Percentiles rank a stretch among this genome's conserved stretches.
These are phyloP conservation scores for Paramyrothecium roridum DNA, from an alignment of 2,329 filamentous ascomycete species.

Conservation along the genomic window DNA sequence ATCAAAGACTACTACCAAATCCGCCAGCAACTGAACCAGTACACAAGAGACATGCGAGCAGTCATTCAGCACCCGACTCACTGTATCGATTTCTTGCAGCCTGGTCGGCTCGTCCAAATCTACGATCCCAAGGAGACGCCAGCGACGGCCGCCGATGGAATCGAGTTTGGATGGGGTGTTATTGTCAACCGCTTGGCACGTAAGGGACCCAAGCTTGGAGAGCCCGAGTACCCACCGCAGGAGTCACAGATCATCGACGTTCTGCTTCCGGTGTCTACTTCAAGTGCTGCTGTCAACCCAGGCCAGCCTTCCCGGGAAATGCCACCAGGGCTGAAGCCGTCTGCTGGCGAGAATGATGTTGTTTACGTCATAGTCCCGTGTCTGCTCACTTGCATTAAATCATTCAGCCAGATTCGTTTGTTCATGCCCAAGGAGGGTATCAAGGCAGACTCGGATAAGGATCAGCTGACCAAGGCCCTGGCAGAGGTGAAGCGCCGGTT, in stretches of 20 bases:
- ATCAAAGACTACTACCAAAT: conserved; percentile 95
- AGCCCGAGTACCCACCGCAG: conserved; percentile 68
- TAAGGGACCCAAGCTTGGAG: conserved; percentile 61
- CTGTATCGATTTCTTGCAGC: conserved; percentile 78
- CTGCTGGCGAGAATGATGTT: conserved; percentile 22
- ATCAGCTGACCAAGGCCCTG: conserved; percentile 66
- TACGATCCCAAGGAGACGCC: conserved; percentile 61
- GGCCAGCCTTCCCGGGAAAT: conserved; percentile 40
- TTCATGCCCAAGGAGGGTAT: conserved; percentile 75
- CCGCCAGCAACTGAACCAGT: conserved; percentile 76
- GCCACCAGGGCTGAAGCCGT: conserved; percentile 55
- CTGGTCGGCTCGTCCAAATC: conserved; percentile 83
- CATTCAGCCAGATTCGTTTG: conserved; percentile 78
- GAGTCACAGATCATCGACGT: conserved; percentile 83
- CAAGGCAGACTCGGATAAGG: conserved; percentile 60
- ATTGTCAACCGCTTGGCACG: conserved; percentile 72
- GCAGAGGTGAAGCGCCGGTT: conserved; percentile 83
- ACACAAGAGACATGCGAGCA: conserved; percentile 83
- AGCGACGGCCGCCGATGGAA: conserved; percentile 28
- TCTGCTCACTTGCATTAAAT: conserved; percentile 78
- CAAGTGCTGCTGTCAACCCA: conserved; percentile 41
- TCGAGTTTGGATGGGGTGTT: conserved; percentile 92
- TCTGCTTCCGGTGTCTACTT: conserved; percentile 59
- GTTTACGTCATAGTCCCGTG: conserved; percentile 62
- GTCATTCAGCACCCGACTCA: conserved; percentile 92